phyloP scores from a whole-genome alignment of 495 filamentous ascomycete species.

The Hypoxylon perforatum region DNA sequence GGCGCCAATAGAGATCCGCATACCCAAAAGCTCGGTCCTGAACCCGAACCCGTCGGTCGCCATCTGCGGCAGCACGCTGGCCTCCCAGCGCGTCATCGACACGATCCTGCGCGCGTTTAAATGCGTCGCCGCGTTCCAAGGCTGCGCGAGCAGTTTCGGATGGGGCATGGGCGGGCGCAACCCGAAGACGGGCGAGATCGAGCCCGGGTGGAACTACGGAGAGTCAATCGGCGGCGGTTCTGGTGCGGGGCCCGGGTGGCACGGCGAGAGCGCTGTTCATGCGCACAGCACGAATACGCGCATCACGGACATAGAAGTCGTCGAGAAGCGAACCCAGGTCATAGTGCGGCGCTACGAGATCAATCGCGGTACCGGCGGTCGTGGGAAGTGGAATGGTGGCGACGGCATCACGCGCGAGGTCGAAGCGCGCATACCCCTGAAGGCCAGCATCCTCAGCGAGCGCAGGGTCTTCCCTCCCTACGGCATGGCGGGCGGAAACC shows the following conservation, averaged over 20 bases:
- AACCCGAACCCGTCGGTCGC: slow-evolving; percentile 80
- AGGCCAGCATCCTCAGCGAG: slow-evolving; percentile 80
- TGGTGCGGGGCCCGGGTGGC: slow-evolving; percentile 79
- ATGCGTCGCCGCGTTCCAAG: slow-evolving; percentile 81
- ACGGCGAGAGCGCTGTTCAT: slow-evolving; percentile 80
- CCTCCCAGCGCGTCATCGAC: slow-evolving; percentile 80
- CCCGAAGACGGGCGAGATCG: slow-evolving; percentile 58
- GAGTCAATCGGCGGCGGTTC: slow-evolving; percentile 84
- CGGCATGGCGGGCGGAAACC: slow-evolving; percentile 72
- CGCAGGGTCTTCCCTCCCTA: slow-evolving; percentile 79
- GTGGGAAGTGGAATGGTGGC: slow-evolving; percentile 72
- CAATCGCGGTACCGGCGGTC: slow-evolving; percentile 68
- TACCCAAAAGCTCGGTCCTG: slow-evolving; percentile 77
- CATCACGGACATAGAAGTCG: slow-evolving; percentile 84
- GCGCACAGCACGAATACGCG: slow-evolving; percentile 91
- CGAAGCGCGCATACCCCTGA: slow-evolving; percentile 81
- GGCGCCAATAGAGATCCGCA: slow-evolving; percentile 77
- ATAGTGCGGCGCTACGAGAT: slow-evolving; percentile 77
- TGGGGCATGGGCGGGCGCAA: slow-evolving; percentile 73
- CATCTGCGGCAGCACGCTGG: slow-evolving; percentile 86
- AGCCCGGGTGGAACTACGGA: slow-evolving; percentile 81
- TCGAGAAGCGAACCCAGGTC: slow-evolving; percentile 83
- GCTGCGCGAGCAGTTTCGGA: slow-evolving; percentile 80
- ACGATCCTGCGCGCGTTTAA: slow-evolving; percentile 82
- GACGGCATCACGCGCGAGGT: slow-evolving; percentile 84